Evolutionary conservation across 2,329 filamentous ascomycete genomes (phyloP).

Genomic region (Byssothecium circinans): DNA sequence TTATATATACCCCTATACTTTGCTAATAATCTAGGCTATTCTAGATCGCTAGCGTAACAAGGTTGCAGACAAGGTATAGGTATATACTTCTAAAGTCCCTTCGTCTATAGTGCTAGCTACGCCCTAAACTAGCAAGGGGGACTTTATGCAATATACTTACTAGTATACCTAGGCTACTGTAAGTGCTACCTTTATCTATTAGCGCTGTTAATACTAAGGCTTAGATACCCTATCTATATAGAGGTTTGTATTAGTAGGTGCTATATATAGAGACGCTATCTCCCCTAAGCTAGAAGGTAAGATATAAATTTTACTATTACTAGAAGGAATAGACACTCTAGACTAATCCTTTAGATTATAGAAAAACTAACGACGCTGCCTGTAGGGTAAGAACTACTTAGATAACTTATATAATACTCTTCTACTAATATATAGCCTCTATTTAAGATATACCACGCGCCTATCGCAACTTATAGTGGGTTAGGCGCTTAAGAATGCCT

Average conservation of each 20-base stretch:
- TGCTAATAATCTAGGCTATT: neutral
- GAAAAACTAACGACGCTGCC: neutral
- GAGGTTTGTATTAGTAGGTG: neutral
- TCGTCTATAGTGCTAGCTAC: neutral
- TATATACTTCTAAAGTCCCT: neutral
- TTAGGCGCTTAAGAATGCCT: neutral
- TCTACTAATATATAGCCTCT: neutral
- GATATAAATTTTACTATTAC: neutral
- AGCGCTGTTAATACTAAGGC: neutral
- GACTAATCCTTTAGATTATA: constrained; percentile 3
- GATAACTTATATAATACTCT: constrained; percentile 1
- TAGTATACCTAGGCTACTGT: neutral
- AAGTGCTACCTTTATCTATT: neutral
- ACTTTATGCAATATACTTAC: neutral
- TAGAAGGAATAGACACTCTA: constrained; percentile 1
- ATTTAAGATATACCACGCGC: neutral
- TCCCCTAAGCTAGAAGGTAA: neutral
- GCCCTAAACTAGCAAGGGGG: neutral
- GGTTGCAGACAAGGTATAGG: constrained; percentile 1
- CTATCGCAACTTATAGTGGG: neutral
- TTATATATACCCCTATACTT: constrained; percentile 1
- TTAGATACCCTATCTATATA: constrained; percentile 1
- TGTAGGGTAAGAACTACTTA: neutral
- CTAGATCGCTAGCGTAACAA: neutral
- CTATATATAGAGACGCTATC: neutral